Base-by-base conservation (phyloP, 495 filamentous ascomycete species). In the Penicillium argentinense region DNA sequence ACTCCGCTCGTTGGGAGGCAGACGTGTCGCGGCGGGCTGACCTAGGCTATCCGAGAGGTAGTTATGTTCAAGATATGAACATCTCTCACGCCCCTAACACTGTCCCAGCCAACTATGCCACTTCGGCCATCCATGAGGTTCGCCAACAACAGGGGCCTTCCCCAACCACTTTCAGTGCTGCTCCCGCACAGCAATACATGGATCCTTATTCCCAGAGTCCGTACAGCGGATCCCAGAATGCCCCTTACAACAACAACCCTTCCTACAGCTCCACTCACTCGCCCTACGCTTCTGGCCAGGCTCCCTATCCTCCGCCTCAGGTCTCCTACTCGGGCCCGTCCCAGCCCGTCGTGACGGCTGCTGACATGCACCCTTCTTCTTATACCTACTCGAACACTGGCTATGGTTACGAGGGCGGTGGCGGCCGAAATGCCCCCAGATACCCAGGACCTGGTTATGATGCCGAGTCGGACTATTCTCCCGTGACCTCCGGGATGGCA, bases 1-100 rank as follows among this genome's bases (percentile, higher is more conserved):
- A 93, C 68, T 91, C 89, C 18, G 75, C 75, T 58, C 81, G 86
- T 60, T 95, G 88, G 88, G 82, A 86, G 65, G 76, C 80, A 59
- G 87, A 89, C 42, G 75, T 80, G 67, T 61, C 75, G 71, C 68
- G 76, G 53, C 64, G 69, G 53, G 64, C 66, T 65, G 67, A 74
- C 58, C 58, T 68, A 57, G 70, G 72, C 54, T 67, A 73, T 60
- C 63, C 69, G 27, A 55, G 69, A 65, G 72, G 72, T 63, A 74
- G 59, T 63, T 73, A 73, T 55, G 62, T 59, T 56, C 72, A 74
- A 59, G 66, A 72, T 51, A 56, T 67, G 47, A 67, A 65, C 42
- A 55, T 65, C 49, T 63, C 72, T 33, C 67, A 67, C 32, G 48
- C 62, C 41, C 67, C 69, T 58, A 71, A 63, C 59, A 55, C 63